Evolutionary conservation across 169 alveolate genomes (phyloP).

Genomic region (Plasmodium vivax): DNA sequence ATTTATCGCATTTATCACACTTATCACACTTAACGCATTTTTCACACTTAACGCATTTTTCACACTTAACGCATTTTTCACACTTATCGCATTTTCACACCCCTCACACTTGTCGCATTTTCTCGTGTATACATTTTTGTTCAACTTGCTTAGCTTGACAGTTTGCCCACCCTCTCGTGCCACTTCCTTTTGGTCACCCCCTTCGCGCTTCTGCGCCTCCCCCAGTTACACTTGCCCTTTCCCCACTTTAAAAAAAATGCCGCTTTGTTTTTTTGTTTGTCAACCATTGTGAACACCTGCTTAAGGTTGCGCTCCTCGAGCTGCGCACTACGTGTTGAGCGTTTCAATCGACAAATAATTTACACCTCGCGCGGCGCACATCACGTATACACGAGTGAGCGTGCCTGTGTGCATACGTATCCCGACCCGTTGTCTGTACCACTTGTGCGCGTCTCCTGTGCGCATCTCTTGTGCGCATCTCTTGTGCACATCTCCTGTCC

Average conservation of each 20-base stretch:
- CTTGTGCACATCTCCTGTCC: background rate
- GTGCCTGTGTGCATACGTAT: background rate
- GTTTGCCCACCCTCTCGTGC: background rate
- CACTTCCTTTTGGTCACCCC: background rate
- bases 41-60: background rate
- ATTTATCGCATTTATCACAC: background rate
- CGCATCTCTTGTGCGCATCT: background rate
- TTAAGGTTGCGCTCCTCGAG: background rate
- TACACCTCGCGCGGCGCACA: background rate
- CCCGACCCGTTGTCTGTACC: background rate
- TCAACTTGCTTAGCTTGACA: background rate
- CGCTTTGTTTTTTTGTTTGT: background rate
- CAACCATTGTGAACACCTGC: background rate
- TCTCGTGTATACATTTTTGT: background rate
- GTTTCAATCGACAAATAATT: background rate
- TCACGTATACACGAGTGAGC: background rate
- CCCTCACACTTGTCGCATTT: background rate
- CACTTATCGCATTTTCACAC: background rate
- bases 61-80: background rate
- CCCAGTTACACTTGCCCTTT: background rate
- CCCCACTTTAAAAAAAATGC: background rate
- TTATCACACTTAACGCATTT: background rate
- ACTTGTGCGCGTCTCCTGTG: background rate
- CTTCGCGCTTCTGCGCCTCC: background rate
- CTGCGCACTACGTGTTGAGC: background rate